Evolutionary conservation across 2,329 filamentous ascomycete species (phyloP), one percentile per base, ranked within the genome.

Genomic region (Chrysoporthe puriensis): DNA sequence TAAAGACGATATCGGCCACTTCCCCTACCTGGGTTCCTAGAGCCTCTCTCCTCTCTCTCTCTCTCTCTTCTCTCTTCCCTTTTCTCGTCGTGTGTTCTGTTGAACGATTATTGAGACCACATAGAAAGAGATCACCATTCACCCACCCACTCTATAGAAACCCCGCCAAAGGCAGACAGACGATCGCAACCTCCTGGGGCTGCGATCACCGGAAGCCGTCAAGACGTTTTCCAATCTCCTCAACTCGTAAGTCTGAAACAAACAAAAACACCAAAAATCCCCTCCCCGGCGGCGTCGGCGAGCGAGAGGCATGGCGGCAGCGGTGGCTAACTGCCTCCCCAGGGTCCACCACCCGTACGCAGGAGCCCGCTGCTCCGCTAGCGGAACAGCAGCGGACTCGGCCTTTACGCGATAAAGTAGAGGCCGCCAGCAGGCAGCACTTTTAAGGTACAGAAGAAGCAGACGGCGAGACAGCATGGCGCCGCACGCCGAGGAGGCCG

Each of bases 181-280:
- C 73, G 85, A 86, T 86, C 86, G 85, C 86, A 84, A 82, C 82
- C 73, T 70, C 43, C 21, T 5, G 74, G 80, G 79, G 83, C 80
- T 76, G 85, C 89, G 88, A 83, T 91, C 89, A 82, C 81, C 73
- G 71, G 77, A 77, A 80, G 80, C 82, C 90, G 91, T 87, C 93
- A 97, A 92, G 84, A 97, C 93, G 94, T 97, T 97, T 91, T 95
- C 94, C 86, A 97, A 97, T 85, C 91, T 96, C 76, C 91, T 97
- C 75, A 96, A 96, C 88, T 97, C 94, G 94, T 97, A 88, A 81
- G 93, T 78, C 21, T 26, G 63, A 42, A 13, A 62, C 57, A 64
- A 63, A 21, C 21, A 21, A 44, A 67, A 68, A 73, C 18, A 44
- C 32, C 7, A 13, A n/a, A 26, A 26, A 26, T 26, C 26, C 26